Conservation (phyloP, 495 filamentous ascomycete species). For the Viridothelium virens region DNA sequence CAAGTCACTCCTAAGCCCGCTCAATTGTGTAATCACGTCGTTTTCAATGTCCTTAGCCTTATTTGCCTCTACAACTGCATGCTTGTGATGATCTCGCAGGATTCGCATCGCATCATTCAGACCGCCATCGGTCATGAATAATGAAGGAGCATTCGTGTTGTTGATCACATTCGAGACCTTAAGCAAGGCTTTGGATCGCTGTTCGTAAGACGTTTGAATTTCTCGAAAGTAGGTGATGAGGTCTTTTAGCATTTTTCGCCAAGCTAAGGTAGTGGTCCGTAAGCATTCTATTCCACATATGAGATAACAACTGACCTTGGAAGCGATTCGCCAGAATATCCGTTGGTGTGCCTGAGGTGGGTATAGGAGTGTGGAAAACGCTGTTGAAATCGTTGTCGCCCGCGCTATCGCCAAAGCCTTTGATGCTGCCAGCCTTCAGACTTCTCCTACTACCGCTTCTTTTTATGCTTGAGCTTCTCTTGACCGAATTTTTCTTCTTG, state of each 20-base stretch:
- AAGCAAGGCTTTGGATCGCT: slow-evolving; percentile 68
- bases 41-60: slow-evolving; percentile 85
- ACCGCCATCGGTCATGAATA: slow-evolving; percentile 70
- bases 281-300: background rate
- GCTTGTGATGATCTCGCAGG: slow-evolving; percentile 73
- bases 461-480: slow-evolving; percentile 63
- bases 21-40: slow-evolving; percentile 81
- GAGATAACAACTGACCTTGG: slow-evolving; percentile 54
- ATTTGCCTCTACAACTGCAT: slow-evolving; percentile 70
- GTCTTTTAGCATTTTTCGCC: slow-evolving; percentile 92
- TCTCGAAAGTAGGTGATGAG: slow-evolving; percentile 92
- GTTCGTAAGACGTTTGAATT: slow-evolving; percentile 83
- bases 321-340: slow-evolving; percentile 86
- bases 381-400: slow-evolving; percentile 65
- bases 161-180: slow-evolving; percentile 79
- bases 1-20: slow-evolving; percentile 76
- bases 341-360: slow-evolving; percentile 78
- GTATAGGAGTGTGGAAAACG: slow-evolving; percentile 80
- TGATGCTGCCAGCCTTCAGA: slow-evolving; percentile 72
- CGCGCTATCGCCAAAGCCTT: slow-evolving; percentile 47
- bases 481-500: slow-evolving; percentile 76
- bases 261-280: slow-evolving; percentile 49
- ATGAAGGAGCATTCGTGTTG: slow-evolving; percentile 61
- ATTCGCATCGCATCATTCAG: slow-evolving; percentile 79
- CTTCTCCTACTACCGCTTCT: slow-evolving; percentile 61